These are phyloP conservation scores for Penstemon eatonii DNA, from an alignment of 257 asterid genomes.

Conservation along the genomic window DNA sequence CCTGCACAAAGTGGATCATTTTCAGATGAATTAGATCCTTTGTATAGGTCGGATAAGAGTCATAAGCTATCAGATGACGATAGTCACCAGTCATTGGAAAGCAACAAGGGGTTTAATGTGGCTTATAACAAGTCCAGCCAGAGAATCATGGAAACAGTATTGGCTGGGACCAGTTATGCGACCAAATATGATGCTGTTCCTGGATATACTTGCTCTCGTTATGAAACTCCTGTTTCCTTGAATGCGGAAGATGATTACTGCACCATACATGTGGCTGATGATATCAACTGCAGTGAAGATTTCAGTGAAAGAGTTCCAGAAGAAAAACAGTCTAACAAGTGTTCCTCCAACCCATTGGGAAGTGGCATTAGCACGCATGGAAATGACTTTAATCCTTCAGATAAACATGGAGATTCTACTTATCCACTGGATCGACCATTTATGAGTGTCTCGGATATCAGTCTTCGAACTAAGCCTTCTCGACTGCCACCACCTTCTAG, in stretches of 20 bases:
- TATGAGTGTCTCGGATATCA: constrained; percentile 68
- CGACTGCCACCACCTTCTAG: constrained; percentile 90
- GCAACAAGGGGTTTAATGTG: constrained; percentile 40
- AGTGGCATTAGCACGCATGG: constrained; percentile 29
- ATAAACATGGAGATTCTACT: constrained; percentile 31
- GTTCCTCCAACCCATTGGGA: constrained; percentile 31
- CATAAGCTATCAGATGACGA: constrained; percentile 49
- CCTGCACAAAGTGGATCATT: constrained; percentile 64
- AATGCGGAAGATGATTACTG: constrained; percentile 38
- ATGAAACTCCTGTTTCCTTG: constrained; percentile 43
- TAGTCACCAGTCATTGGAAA: constrained; percentile 35
- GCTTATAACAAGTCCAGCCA: constrained; percentile 46
- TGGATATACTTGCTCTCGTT: constrained; percentile 41
- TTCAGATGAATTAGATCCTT: constrained; percentile 70
- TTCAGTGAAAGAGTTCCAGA: constrained; percentile 32
- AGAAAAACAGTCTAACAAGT: constrained; percentile 35
- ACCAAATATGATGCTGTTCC: constrained; percentile 49
- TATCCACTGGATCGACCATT: constrained; percentile 49
- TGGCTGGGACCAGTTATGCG: constrained; percentile 37
- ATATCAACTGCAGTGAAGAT: constrained; percentile 34
- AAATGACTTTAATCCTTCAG: constrained; percentile 32
- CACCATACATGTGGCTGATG: constrained; percentile 30
- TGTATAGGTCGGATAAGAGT: constrained; percentile 57
- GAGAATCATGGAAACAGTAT: constrained; percentile 35
- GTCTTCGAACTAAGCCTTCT: constrained; percentile 82